Percentiles rank a stretch among this genome's conserved stretches.
Conservation (phyloP, 257 asterid species). For the Solanum arcanum region DNA sequence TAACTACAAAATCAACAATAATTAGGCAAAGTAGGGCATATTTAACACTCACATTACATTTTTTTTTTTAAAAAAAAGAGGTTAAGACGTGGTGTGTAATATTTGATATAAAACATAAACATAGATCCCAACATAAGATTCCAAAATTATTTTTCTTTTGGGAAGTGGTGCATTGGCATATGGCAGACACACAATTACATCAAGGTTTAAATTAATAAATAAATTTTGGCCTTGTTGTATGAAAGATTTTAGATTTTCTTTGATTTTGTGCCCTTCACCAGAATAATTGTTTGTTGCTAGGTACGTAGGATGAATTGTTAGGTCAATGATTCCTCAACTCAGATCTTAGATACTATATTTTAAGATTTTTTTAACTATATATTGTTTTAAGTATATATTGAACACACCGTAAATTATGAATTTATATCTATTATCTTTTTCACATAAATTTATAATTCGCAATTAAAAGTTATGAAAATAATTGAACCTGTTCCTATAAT, state of each 20-base stretch:
- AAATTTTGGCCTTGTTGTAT: background rate
- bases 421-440: too few relatives aligned
- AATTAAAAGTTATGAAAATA: too few relatives aligned
- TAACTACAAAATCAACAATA: background rate
- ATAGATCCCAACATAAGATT: background rate
- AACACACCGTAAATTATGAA: too few relatives aligned
- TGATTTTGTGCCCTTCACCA: background rate
- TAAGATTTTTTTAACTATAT: background rate
- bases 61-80: too few relatives aligned
- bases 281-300: background rate
- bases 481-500: background rate
- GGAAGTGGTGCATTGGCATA: background rate
- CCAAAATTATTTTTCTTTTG: background rate
- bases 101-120: background rate
- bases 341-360: background rate
- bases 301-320: background rate
- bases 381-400: background rate
- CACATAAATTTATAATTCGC: background rate
- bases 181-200: background rate
- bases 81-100: background rate
- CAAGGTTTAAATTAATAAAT: background rate
- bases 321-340: background rate
- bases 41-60: background rate
- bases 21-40: background rate
- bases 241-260: background rate